Conservation (phyloP, 495 filamentous ascomycete species). For the Podospora australis region DNA sequence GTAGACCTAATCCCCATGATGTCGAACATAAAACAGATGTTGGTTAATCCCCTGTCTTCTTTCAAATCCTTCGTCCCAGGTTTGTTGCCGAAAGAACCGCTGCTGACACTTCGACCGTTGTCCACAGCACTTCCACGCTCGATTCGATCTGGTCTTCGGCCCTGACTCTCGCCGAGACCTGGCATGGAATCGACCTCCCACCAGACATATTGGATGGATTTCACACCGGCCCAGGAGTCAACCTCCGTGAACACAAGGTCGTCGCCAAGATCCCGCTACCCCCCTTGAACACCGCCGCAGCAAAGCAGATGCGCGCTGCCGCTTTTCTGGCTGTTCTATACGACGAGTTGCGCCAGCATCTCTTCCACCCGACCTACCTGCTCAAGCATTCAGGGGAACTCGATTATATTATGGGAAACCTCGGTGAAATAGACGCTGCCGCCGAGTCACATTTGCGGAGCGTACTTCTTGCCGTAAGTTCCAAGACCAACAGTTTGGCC, state of each 20-base stretch:
- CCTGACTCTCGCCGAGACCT: neutral
- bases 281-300: constrained; percentile 7
- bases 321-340: constrained; percentile 13
- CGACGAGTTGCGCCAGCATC: neutral
- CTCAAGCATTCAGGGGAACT: constrained; percentile 2
- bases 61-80: too few species aligned
- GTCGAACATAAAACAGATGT: neutral
- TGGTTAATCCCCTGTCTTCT: neutral
- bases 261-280: constrained; percentile 13
- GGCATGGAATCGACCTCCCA: constrained; percentile 6
- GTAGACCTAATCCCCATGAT: neutral
- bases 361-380: constrained; percentile 21
- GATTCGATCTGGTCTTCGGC: constrained; percentile 6
- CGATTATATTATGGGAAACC: constrained; percentile 1
- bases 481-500: too few species aligned
- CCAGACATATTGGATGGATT: neutral
- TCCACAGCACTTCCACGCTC: neutral
- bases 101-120: too few species aligned
- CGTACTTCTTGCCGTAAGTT: constrained; percentile 10
- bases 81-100: too few species aligned
- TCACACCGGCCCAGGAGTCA: neutral
- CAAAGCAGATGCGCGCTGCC: constrained; percentile 22
- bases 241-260: neutral
- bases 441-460: constrained; percentile 18
- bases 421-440: constrained; percentile 1